These are phyloP conservation scores for Entophlyctis luteolus DNA, from an alignment of 192 early-diverging fungal genomes.

Conservation along the genomic window DNA sequence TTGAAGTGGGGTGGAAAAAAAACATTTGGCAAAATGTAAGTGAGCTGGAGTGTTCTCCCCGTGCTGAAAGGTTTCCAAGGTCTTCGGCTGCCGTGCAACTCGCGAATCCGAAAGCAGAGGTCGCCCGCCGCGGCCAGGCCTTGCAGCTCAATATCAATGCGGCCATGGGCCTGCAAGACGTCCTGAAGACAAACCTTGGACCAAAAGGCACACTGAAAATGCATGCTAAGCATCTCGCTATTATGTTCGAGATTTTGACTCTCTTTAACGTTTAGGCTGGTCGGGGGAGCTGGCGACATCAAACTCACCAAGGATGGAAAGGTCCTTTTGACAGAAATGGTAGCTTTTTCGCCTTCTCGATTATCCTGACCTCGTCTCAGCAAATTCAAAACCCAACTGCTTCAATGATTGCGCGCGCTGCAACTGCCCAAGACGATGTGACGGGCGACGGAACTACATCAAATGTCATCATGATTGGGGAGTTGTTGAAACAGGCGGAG, in stretches of 20 bases:
- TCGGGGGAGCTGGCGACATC: slow-evolving; percentile 91
- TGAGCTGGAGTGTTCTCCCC: too few relatives aligned
- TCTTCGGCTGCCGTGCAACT: slow-evolving; percentile 82
- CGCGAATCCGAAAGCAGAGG: slow-evolving; percentile 98
- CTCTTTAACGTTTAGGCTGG: slow-evolving; percentile 83
- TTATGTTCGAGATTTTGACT: neutral
- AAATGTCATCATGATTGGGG: slow-evolving; percentile 93
- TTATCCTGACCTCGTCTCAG: slow-evolving; percentile 31
- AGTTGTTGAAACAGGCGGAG: slow-evolving; percentile 94
- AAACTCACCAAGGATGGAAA: slow-evolving; percentile 99
- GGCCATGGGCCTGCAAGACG: slow-evolving; percentile 92
- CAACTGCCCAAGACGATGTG: slow-evolving; percentile 97
- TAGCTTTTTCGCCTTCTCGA: slow-evolving; percentile 29
- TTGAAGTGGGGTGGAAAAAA: slow-evolving; percentile 9
- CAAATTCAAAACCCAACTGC: slow-evolving; percentile 99
- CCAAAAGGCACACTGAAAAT: slow-evolving; percentile 99
- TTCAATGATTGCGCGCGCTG: slow-evolving; percentile 98
- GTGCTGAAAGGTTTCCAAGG: too few relatives aligned
- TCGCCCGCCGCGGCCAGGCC: slow-evolving; percentile 95
- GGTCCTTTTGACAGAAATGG: slow-evolving; percentile 97
- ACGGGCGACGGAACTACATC: slow-evolving; percentile 98
- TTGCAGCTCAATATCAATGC: slow-evolving; percentile 94
- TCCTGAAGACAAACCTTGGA: slow-evolving; percentile 92
- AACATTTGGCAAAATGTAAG: neutral
- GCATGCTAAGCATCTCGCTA: slow-evolving; percentile 33